Evolutionary conservation across 2,329 filamentous ascomycete genomes (phyloP).

Genomic region (Fusarium odoratissimum): DNA sequence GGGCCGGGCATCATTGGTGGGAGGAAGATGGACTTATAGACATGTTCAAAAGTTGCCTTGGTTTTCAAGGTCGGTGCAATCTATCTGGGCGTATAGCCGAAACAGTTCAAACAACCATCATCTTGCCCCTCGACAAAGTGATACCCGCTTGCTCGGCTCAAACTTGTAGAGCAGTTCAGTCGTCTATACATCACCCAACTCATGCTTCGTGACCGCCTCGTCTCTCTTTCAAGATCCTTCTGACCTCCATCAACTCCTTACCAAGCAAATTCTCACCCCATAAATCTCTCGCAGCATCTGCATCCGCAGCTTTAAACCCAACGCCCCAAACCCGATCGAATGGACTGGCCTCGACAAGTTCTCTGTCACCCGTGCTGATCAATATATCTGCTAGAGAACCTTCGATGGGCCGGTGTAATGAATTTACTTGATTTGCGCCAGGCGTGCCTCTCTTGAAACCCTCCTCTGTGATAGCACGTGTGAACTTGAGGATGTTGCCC

Average conservation of each 20-base stretch:
- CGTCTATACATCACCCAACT: not conserved
- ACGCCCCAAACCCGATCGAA: slow-evolving; percentile 74
- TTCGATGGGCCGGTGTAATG: slow-evolving; percentile 46
- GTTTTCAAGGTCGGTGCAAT: slow-evolving; percentile 26
- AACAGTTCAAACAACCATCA: slow-evolving; percentile 2
- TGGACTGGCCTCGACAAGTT: slow-evolving; percentile 72
- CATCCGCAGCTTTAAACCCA: slow-evolving; percentile 66
- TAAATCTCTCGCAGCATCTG: slow-evolving; percentile 55
- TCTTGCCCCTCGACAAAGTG: not conserved
- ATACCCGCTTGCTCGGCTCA: not conserved
- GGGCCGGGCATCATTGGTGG: slow-evolving; percentile 20
- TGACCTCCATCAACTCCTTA: slow-evolving; percentile 69
- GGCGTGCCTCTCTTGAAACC: slow-evolving; percentile 43
- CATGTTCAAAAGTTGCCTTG: slow-evolving; percentile 34
- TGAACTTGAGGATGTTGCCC: slow-evolving; percentile 71
- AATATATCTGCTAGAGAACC: slow-evolving; percentile 60
- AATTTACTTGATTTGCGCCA: slow-evolving; percentile 26
- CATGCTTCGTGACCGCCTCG: slow-evolving; percentile 23
- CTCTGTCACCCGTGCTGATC: slow-evolving; percentile 67
- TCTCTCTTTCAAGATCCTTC: slow-evolving; percentile 61
- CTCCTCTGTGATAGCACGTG: slow-evolving; percentile 50
- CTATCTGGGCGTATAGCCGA: slow-evolving; percentile 14
- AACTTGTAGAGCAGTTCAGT: not conserved
- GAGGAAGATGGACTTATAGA: slow-evolving; percentile 37
- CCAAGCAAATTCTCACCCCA: slow-evolving; percentile 77